Evolutionary conservation across 2,329 filamentous ascomycete species (phyloP), one percentile per base, ranked within the genome.

Genomic region (Annulohypoxylon truncatum): DNA sequence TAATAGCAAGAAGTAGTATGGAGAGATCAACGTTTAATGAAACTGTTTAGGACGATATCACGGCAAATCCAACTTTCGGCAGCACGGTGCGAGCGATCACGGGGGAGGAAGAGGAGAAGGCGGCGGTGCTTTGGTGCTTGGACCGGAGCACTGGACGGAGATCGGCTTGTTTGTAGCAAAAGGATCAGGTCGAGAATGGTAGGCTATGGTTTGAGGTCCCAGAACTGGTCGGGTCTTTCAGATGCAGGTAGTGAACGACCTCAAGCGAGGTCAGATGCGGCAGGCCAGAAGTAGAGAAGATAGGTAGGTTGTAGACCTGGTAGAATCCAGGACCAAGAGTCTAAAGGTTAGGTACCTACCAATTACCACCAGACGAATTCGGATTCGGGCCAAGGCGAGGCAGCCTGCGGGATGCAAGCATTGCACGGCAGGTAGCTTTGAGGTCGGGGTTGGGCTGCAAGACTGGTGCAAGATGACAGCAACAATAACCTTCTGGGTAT

Each of bases 371-470:
- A 59, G 55, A 52, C 46, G 55, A 47, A 67, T 69, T 67, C 61
- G 54, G 63, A 67, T 60, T 64, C 53, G 54, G 40, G 56, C 44
- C 55, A 66, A 59, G 59, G 61, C 53, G 24, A 67, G 61, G 64
- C 50, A 61, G 55, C 50, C 53, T 69, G 64, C 59, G 51, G 56
- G 63, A 64, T 64, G 66, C 55, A 58, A 57, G 58, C 51, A 71
- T n/a, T 70, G 64, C 68, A 72, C 60, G 62, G 53, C 55, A 64
- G 64, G 61, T 63, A 70, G 63, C 52, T 60, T 64, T 52, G 50
- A 61, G 56, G 67, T 73, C 72, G 71, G 71, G 72, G 70, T 75
- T 74, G 73, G 73, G 73, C 73, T 76, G 74, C 73, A 73, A 75
- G 70, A 68, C 64, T 56, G 62, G 61, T 60, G 59, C 55, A 64